Conservation (phyloP, 2,329 filamentous ascomycete species). For the Claviceps quebecensis region DNA sequence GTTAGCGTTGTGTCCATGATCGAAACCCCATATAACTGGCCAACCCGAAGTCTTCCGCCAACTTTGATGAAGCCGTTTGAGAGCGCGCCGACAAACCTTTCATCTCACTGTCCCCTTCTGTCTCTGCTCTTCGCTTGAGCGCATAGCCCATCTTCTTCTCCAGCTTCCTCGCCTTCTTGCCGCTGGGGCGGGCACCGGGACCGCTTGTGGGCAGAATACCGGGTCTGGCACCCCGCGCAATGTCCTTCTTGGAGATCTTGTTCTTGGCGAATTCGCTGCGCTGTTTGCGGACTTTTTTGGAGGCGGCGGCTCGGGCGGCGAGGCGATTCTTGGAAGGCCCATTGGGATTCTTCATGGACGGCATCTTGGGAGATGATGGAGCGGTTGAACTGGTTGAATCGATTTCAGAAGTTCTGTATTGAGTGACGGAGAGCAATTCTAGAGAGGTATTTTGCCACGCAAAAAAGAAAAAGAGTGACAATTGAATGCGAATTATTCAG, state of each 20-base stretch:
- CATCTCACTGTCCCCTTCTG: conserved; percentile 35
- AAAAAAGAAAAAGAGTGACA: no score
- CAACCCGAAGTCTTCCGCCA: background rate
- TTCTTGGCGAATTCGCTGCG: conserved; percentile 22
- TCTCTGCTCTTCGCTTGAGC: conserved; percentile 36
- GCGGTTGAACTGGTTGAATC: no score
- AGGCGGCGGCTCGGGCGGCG: conserved; percentile 29
- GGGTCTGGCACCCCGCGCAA: conserved; percentile 33
- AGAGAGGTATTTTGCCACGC: no score
- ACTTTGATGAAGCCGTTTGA: no score
- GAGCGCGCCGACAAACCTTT: conserved; percentile 21
- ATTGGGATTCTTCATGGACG: conserved; percentile 46
- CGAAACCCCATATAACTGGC: background rate
- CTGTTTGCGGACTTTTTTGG: conserved; percentile 30
- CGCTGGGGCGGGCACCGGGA: conserved; percentile 34
- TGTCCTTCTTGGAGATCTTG: conserved; percentile 28
- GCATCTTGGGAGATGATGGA: conserved; percentile 22
- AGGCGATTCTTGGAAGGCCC: conserved; percentile 39
- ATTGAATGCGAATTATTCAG: no score
- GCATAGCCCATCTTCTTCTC: conserved; percentile 39
- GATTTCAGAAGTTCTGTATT: no score
- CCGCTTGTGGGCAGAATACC: conserved; percentile 43
- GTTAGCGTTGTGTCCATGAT: background rate
- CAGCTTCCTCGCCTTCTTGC: conserved; percentile 42
- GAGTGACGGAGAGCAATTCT: no score